Evolutionary conservation across 2,329 filamentous ascomycete species (phyloP), one percentile per base, ranked within the genome.

Genomic region (Blumeria graminis): DNA sequence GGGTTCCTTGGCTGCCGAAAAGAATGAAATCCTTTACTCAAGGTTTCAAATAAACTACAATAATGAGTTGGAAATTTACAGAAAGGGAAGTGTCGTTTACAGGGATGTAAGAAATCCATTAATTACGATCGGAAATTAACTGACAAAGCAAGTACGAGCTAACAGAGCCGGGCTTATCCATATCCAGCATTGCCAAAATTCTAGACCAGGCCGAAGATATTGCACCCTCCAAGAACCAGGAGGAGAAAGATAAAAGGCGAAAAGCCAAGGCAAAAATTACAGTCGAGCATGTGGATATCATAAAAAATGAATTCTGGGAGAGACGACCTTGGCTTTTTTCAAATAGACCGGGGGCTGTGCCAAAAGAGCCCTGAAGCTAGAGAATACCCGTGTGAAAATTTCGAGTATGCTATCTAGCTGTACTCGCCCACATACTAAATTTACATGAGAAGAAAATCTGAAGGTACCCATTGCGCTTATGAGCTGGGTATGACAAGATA

Each of bases 41-140:
- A 76, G 76, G 32, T 96, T 94, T 68, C 78, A 81, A 2, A 89
- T 96, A 66, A 98, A 98, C 70, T 98, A 98, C 71, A 98, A 98
- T 69, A 92, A 94, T 62, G 92, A 98, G 68, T 80, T 80, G 0
- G 87, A 93, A 60, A 88, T 95, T 14, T 94, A 79, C 69, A 92
- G 83, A 68, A 98, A 96, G 68, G 92, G 92, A 4, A 96, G 86
- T 61, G 83, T 95, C 1, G 70, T 96, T 5, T 92, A 89, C 67
- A 77, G 89, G 63, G 84, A 92, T 67, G 66, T 67, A 61, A 62
- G 64, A 56, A 11, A 33, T 10, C 9, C 35, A 18, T 22, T 43
- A 22, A 45, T 9, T 2, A 10, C 3, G 22, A 3, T 7, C 45
- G n/a, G n/a, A 16, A 43, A n/a, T 9, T 32, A 16, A 55, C 56